phyloP scores from a whole-genome alignment of 441 rosid genomes.

The Erysimum cheiri region DNA sequence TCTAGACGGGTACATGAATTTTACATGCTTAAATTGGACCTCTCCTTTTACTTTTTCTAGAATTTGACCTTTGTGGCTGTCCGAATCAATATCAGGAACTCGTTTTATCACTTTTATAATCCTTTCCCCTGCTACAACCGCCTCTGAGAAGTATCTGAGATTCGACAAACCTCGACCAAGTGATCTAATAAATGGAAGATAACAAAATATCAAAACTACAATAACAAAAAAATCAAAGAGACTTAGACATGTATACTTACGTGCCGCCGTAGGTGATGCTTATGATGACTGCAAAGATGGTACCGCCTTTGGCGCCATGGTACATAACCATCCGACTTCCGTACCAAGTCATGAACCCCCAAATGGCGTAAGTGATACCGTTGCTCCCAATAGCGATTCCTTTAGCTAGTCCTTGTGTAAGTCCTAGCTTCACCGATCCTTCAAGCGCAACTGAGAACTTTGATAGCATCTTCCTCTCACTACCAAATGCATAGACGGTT shows the following conservation, averaged over 20 bases:
- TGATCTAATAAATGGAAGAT: constrained; percentile 44
- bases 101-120: constrained; percentile 59
- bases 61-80: constrained; percentile 54
- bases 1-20: constrained; percentile 76
- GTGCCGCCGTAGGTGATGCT: constrained; percentile 60
- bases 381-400: constrained; percentile 77
- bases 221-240: neutral
- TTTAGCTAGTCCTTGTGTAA: constrained; percentile 72
- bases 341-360: constrained; percentile 68
- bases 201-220: neutral
- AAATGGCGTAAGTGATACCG: constrained; percentile 59
- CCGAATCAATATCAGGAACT: constrained; percentile 66
- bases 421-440: constrained; percentile 60
- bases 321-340: constrained; percentile 56
- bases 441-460: constrained; percentile 65
- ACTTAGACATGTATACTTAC: constrained; percentile 48
- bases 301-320: constrained; percentile 71
- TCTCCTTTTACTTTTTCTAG: constrained; percentile 55
- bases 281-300: constrained; percentile 50
- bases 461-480: constrained; percentile 54
- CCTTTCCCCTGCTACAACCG: constrained; percentile 61
- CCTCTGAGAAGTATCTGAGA: constrained; percentile 68
- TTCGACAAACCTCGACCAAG: constrained; percentile 71
- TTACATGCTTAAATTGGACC: constrained; percentile 59
- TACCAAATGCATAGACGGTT: constrained; percentile 71